Evolutionary conservation across 192 early-diverging fungal genomes (phyloP).

Genomic region (Haplosporangium gracile): DNA sequence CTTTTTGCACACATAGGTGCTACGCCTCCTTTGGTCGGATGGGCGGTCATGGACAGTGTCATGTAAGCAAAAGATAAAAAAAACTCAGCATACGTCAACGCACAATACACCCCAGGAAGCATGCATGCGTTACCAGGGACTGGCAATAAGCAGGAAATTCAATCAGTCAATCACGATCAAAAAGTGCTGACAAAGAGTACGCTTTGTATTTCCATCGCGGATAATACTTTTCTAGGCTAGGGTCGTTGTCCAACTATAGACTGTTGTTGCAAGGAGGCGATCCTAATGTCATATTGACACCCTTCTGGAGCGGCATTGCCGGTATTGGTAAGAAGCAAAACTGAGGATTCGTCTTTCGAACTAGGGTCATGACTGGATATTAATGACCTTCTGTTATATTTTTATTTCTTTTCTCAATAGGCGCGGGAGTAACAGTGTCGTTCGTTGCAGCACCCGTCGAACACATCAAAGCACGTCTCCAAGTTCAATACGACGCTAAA

Average conservation of each 20-base stretch:
- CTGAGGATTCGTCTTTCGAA: not conserved
- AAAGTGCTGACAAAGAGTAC: not conserved
- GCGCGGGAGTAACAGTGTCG: constrained; percentile 84
- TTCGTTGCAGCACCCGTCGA: constrained; percentile 87
- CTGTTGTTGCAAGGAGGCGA: constrained; percentile 76
- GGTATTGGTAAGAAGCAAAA: constrained; percentile 59
- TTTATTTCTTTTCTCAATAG: constrained; percentile 24
- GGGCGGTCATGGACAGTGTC: constrained; percentile 89
- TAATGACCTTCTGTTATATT: not conserved
- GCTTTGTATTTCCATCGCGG: not conserved
- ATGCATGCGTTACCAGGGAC: not conserved
- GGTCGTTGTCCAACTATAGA: constrained; percentile 87
- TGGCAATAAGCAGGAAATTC: too few relatives aligned
- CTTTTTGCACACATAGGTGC: constrained; percentile 62
- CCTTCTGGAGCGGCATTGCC: constrained; percentile 80
- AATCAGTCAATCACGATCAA: not conserved
- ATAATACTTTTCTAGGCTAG: constrained; percentile 66
- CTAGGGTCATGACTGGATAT: not conserved
- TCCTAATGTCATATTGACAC: constrained; percentile 65
- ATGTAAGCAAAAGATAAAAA: constrained; percentile 57
- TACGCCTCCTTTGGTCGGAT: constrained; percentile 91
- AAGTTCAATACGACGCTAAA: constrained; percentile 79
- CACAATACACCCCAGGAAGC: too few relatives aligned
- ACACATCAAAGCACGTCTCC: constrained; percentile 78
- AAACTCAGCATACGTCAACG: not conserved